phyloP scores from a whole-genome alignment of 257 asterid genomes.

The Salvia splendens region DNA sequence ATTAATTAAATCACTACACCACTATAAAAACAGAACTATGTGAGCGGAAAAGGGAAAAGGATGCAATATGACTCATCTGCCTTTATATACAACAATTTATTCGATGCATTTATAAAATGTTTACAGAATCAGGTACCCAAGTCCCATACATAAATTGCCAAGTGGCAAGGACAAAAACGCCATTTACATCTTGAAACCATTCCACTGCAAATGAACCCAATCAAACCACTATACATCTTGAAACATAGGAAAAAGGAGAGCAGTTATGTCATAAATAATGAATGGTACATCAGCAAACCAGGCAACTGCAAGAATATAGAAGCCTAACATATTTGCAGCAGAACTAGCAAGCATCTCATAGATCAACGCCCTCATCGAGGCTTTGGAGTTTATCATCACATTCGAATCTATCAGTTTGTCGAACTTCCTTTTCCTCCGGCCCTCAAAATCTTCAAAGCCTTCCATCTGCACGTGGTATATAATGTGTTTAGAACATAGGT shows the following conservation, averaged over 20 bases:
- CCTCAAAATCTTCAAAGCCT: slow-evolving; percentile 82
- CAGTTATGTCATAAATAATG: background rate
- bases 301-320: background rate
- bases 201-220: slow-evolving; percentile 25
- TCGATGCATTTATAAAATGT: background rate
- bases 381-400: slow-evolving; percentile 88
- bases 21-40: too few relatives aligned
- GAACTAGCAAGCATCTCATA: slow-evolving; percentile 42
- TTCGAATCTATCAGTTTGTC: slow-evolving; percentile 92
- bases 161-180: slow-evolving; percentile 8
- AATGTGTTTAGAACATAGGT: background rate
- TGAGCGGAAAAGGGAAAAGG: too few relatives aligned
- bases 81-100: background rate
- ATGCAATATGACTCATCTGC: background rate
- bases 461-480: slow-evolving; percentile 60
- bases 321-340: slow-evolving; percentile 36
- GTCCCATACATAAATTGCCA: slow-evolving; percentile 19
- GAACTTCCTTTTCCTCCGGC: slow-evolving; percentile 81
- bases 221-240: slow-evolving; percentile 1
- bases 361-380: slow-evolving; percentile 91
- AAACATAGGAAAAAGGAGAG: background rate
- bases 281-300: background rate
- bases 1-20: too few relatives aligned
- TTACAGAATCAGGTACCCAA: slow-evolving; percentile 3
- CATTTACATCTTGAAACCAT: slow-evolving; percentile 19